phyloP scores from a whole-genome alignment of 495 filamentous ascomycete species.

The Aspergillus conjunctus region DNA sequence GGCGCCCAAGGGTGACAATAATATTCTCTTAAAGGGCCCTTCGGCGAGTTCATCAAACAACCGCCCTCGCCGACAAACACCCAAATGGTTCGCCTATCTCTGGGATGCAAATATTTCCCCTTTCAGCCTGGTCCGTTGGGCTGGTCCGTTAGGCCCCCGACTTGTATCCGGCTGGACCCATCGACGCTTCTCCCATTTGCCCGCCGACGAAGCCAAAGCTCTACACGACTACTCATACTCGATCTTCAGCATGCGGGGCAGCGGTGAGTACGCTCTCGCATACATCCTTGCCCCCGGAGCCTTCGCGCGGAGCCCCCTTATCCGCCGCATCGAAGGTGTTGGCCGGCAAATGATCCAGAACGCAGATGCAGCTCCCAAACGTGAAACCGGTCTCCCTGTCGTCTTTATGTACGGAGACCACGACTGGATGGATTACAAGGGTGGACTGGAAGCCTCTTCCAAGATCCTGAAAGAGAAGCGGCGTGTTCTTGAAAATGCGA shows the following conservation, averaged over 20 bases:
- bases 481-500: conserved; percentile 58
- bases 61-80: conserved; percentile 60
- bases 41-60: conserved; percentile 40
- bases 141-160: conserved; percentile 88
- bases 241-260: conserved; percentile 90
- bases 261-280: conserved; percentile 89
- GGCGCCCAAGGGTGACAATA: conserved; percentile 52
- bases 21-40: conserved; percentile 59
- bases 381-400: conserved; percentile 79
- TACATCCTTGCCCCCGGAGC: conserved; percentile 94
- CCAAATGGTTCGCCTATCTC: conserved; percentile 84
- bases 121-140: conserved; percentile 84
- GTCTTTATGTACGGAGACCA: conserved; percentile 95
- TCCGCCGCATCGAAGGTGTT: conserved; percentile 83
- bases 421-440: conserved; percentile 97
- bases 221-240: conserved; percentile 92
- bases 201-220: conserved; percentile 75
- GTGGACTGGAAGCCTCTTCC: conserved; percentile 77
- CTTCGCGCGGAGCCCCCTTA: conserved; percentile 84
- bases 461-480: conserved; percentile 72
- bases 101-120: conserved; percentile 98
- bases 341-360: conserved; percentile 62
- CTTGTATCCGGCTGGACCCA: conserved; percentile 95
- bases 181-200: conserved; percentile 86
- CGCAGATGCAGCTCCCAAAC: conserved; percentile 27